Base-by-base conservation (phyloP, 495 filamentous ascomycete species). In the Trichocladium antarcticum region DNA sequence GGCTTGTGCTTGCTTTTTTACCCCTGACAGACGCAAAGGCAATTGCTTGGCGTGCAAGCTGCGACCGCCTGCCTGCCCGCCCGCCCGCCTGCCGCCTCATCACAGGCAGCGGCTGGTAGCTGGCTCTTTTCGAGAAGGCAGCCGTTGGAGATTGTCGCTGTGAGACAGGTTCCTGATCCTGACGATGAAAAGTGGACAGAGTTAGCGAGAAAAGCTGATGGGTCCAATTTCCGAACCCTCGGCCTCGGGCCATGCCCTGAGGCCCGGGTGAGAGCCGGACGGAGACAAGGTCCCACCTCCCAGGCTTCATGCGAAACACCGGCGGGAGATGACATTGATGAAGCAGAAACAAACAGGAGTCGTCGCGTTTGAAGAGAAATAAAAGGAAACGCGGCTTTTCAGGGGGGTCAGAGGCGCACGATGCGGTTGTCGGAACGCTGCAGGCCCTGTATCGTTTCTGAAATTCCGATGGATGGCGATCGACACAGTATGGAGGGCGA, bases 211-310 rank as follows among this genome's bases (percentile, higher is more conserved):
- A 41, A 54, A 20, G 20, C 39, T 34, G 38, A 57, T 45, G 50
- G 31, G 37, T 34, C 51, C 55, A 57, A 57, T 57, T 57, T 57
- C 55, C 55, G 55, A 53, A 51, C 50, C 50, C 55, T 57, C 51
- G 55, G 55, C 51, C 47, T 53, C 50, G 55, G 55, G 50, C 55
- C 50, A 44, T 44, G 36, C 38, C 29, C 19, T 42, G 31, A 42
- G 34, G 42, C 31, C 41, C 42, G 40, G 50, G 37, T 51, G 49
- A 39, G n/a, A 52, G 45, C 49, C 37, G 42, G 44, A 47, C 42
- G 47, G 48, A 44, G 43, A 43, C 39, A 17, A 31, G 53, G 47
- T 44, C 44, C 53, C 47, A 55, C 52, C 24, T 48, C 44, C 43
- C 38, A 46, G 21, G 52, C 52, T 39, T 27, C 41, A 31, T 47